Percentiles rank a stretch among this genome's conserved stretches.
Conservation (phyloP, 306 rosid genomes). For the Potentilla sterilis region DNA sequence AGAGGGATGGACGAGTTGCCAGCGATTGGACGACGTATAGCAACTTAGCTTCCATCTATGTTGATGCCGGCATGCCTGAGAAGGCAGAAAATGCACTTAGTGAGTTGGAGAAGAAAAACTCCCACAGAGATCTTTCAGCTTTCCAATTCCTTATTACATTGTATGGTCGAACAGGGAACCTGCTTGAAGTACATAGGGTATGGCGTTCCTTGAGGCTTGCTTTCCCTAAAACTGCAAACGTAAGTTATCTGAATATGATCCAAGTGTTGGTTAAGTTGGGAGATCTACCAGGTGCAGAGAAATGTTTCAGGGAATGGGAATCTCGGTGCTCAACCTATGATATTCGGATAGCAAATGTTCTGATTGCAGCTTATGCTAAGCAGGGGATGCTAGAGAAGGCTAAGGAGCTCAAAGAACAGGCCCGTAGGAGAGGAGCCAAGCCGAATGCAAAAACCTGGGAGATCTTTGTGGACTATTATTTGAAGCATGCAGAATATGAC, state of each 20-base stretch:
- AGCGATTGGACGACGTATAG: conserved; percentile 88
- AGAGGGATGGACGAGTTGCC: conserved; percentile 68
- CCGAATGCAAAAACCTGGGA: conserved; percentile 84
- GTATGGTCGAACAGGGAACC: conserved; percentile 63
- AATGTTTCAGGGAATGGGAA: conserved; percentile 80
- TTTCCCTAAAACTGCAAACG: conserved; percentile 70
- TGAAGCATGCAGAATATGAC: conserved; percentile 51
- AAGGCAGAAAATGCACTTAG: conserved; percentile 77
- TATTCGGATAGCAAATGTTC: conserved; percentile 71
- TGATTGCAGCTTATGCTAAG: conserved; percentile 59
- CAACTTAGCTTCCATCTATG: conserved; percentile 81
- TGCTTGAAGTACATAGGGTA: conserved; percentile 66
- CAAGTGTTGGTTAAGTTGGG: conserved; percentile 67
- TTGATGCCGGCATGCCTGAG: conserved; percentile 56
- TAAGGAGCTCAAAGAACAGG: conserved; percentile 56
- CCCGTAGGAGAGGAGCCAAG: conserved; percentile 68
- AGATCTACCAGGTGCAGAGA: conserved; percentile 90
- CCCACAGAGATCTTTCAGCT: conserved; percentile 53
- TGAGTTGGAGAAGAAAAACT: conserved; percentile 81
- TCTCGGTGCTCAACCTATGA: conserved; percentile 61
- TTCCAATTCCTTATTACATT: conserved; percentile 80
- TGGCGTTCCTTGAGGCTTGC: conserved; percentile 94
- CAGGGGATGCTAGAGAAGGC: conserved; percentile 70
- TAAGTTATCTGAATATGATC: conserved; percentile 86
- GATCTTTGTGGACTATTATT: conserved; percentile 60